These are phyloP conservation scores for Rhizophora apiculata DNA, from an alignment of 345 rosid species.

Conservation along the genomic window DNA sequence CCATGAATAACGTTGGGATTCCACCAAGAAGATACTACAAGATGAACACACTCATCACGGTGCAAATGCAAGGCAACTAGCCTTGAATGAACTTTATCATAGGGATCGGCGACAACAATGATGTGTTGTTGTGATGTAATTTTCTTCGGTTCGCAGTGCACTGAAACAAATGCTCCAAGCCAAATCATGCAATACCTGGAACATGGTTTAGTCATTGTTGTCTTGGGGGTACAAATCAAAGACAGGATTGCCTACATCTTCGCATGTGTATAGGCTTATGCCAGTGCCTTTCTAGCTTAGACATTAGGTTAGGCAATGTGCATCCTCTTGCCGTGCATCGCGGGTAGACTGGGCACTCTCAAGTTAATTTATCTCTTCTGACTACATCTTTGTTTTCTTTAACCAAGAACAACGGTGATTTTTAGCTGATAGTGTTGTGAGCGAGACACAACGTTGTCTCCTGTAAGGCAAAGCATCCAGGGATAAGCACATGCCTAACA, in stretches of 20 bases:
- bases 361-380: too few species aligned
- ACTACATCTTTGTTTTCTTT: too few species aligned
- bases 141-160: neutral
- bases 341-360: too few species aligned
- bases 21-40: neutral
- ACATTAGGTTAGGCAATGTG: too few species aligned
- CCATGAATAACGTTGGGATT: neutral
- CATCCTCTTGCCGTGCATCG: too few species aligned
- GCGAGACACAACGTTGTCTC: too few species aligned
- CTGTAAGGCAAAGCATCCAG: too few species aligned
- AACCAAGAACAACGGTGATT: too few species aligned
- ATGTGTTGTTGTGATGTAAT: conserved; percentile 3
- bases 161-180: conserved; percentile 12
- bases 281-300: too few species aligned
- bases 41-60: neutral
- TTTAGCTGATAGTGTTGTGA: too few species aligned
- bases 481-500: neutral
- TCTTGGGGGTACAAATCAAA: neutral
- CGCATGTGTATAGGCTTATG: too few species aligned
- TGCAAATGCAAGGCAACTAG: neutral
- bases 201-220: too few species aligned
- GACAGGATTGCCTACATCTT: neutral
- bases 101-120: conserved; percentile 18
- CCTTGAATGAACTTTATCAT: neutral
- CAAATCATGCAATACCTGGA: neutral